Evolutionary conservation across 352 stramenopile genomes (phyloP).

Genomic region (Pythium dissotocum): DNA sequence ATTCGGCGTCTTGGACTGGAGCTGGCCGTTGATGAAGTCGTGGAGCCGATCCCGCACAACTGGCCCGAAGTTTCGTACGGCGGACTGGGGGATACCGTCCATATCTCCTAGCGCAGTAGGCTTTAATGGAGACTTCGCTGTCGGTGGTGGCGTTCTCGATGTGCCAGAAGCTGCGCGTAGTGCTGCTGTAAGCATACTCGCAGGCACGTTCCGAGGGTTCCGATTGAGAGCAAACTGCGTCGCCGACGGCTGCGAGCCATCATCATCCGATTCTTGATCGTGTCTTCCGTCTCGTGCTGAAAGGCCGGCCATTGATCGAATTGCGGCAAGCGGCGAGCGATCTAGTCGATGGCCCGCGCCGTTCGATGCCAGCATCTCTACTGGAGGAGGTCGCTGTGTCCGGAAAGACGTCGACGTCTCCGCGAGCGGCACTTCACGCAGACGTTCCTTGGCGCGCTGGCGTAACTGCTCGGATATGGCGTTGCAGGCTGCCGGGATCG

Average conservation of each 20-base stretch:
- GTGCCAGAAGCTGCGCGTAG: not conserved
- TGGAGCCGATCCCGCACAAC: not conserved
- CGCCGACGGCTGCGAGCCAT: slow-evolving; percentile 16
- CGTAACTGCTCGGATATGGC: slow-evolving; percentile 19
- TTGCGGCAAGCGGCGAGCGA: not conserved
- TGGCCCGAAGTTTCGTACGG: not conserved
- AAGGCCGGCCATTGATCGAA: not conserved
- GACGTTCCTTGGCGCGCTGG: slow-evolving; percentile 16
- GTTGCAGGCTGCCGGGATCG: slow-evolving; percentile 15
- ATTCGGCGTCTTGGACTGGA: slow-evolving; percentile 4
- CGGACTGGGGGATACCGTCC: not conserved
- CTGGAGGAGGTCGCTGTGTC: slow-evolving; percentile 9
- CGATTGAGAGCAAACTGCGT: not conserved
- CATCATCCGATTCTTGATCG: slow-evolving; percentile 17
- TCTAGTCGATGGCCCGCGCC: not conserved
- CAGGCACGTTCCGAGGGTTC: not conserved
- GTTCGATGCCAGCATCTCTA: not conserved
- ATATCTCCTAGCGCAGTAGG: not conserved
- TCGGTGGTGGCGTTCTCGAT: not conserved
- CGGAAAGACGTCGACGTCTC: slow-evolving; percentile 14
- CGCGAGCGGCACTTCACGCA: slow-evolving; percentile 1
- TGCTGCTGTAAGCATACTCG: not conserved
- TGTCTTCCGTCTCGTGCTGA: not conserved
- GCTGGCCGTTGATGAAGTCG: slow-evolving; percentile 12
- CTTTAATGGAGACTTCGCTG: slow-evolving; percentile 2